Conservation (phyloP, 345 rosid genomes). For the Ceriops decandra region DNA sequence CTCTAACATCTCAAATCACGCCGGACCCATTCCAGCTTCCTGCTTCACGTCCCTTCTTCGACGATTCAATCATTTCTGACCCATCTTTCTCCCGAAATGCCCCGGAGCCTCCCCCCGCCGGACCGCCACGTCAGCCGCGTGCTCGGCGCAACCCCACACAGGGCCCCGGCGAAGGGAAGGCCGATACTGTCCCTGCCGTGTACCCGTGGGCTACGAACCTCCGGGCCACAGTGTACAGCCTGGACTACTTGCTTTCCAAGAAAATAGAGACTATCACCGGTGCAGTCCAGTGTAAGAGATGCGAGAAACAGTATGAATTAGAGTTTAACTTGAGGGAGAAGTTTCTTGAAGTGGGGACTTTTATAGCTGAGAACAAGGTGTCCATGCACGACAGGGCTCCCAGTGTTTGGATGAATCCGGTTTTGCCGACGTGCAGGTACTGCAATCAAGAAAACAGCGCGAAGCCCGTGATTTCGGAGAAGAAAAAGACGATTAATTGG, state of each 20-base stretch:
- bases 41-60: too few species aligned
- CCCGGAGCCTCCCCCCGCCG: background rate
- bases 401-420: slow-evolving; percentile 49
- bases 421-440: slow-evolving; percentile 35
- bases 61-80: too few species aligned
- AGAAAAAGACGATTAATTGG: slow-evolving; percentile 71
- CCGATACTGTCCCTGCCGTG: slow-evolving; percentile 40
- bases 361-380: slow-evolving; percentile 24
- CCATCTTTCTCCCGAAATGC: too few species aligned
- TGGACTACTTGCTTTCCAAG: slow-evolving; percentile 36
- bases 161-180: slow-evolving; percentile 24
- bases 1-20: too few species aligned
- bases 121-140: slow-evolving; percentile 3
- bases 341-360: slow-evolving; percentile 40
- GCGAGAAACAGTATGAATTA: slow-evolving; percentile 44
- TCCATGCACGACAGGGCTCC: slow-evolving; percentile 73
- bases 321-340: slow-evolving; percentile 48
- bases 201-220: slow-evolving; percentile 62
- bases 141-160: slow-evolving; percentile 27
- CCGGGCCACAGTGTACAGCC: slow-evolving; percentile 46
- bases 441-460: slow-evolving; percentile 53
- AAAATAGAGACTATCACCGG: slow-evolving; percentile 40
- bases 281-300: slow-evolving; percentile 60
- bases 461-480: slow-evolving; percentile 49
- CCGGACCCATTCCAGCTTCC: too few species aligned